Base-by-base conservation (phyloP, 352 stramenopile species). In the Globisporangium perplexum region DNA sequence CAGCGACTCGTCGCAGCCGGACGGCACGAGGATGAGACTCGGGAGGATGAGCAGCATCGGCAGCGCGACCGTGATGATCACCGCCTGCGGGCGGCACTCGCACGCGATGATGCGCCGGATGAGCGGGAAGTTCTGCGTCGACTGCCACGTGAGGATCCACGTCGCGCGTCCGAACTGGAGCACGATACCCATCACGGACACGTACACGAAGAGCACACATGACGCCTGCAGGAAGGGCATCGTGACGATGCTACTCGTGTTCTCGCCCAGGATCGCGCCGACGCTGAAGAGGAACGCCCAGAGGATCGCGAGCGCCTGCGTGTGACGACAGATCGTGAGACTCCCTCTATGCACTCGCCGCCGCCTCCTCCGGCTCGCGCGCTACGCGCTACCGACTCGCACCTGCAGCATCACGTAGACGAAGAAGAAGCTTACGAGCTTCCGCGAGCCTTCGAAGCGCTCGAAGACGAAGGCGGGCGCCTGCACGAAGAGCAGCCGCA, bases 91-190 rank as follows among this genome's bases (percentile, higher is more conserved):
- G 7, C 72, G 68, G 39, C 76, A 88, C 60, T 92, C 82, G 49
- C 76, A 71, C 11, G 76, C 72, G 61, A 95, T 91, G 35, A 93
- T 90, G 35, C 84, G 77, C 7, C 84, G 82, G 55, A 95, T 95
- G 26, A 93, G 77, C 48, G 84, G 84, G 55, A 95, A 95, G 53
- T 95, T 90, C 52, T 88, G 63, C 31, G 85, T 71, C 38, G 84
- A 95, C 51, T 95, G 84, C 84, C 84, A 95, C 53, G 80, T 93
- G 50, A 95, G 71, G 61, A 95, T 95, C 84, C 84, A 95, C 35
- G 75, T 93, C 18, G 84, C 81, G 18, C 84, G 82, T 10, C 82
- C 84, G 47, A 95, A 90, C 26, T 82, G 86, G 35, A 95, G 57
- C 49, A 93, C 71, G 42, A 95, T 92, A 30, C 76, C 76, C 67